phyloP scores from a whole-genome alignment of 2,329 filamentous ascomycete genomes.

The Decorospora gaudefroyi region DNA sequence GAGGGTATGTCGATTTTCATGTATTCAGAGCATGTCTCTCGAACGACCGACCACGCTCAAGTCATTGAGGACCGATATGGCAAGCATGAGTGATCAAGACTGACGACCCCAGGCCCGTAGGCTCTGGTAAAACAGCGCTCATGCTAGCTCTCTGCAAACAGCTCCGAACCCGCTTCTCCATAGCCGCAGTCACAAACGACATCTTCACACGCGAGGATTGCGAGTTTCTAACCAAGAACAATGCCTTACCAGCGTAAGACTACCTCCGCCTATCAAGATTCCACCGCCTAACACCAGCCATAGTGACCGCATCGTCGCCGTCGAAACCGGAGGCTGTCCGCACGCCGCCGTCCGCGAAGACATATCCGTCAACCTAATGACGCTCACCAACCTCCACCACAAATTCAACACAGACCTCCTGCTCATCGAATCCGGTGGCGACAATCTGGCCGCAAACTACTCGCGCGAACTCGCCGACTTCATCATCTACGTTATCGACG shows the following conservation, averaged over 20 bases:
- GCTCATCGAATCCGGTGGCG: constrained; percentile 92
- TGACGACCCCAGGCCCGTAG: constrained; percentile 71
- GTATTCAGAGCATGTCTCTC: not conserved
- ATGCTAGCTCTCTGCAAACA: constrained; percentile 92
- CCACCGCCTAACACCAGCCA: not conserved
- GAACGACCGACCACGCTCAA: not conserved
- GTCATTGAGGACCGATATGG: not conserved
- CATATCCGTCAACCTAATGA: constrained; percentile 90
- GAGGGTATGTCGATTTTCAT: constrained; percentile 68
- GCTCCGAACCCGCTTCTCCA: constrained; percentile 77
- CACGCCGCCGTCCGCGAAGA: constrained; percentile 98
- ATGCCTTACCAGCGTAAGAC: constrained; percentile 70
- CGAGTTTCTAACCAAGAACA: constrained; percentile 89
- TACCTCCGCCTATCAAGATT: not conserved
- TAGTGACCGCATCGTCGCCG: constrained; percentile 78
- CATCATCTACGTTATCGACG: constrained; percentile 98
- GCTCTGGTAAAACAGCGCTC: constrained; percentile 94
- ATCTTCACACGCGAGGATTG: constrained; percentile 98
- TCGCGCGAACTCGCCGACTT: constrained; percentile 92
- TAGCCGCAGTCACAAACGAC: constrained; percentile 97
- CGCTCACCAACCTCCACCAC: constrained; percentile 83
- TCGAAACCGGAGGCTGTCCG: constrained; percentile 96
- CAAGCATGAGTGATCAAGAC: constrained; percentile 7
- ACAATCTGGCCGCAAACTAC: constrained; percentile 98
- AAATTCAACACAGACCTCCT: constrained; percentile 81